Evolutionary conservation across 2,329 filamentous ascomycete genomes (phyloP), one percentile per base, ranked within the genome.

Genomic region (Domatiomyces catenatus): DNA sequence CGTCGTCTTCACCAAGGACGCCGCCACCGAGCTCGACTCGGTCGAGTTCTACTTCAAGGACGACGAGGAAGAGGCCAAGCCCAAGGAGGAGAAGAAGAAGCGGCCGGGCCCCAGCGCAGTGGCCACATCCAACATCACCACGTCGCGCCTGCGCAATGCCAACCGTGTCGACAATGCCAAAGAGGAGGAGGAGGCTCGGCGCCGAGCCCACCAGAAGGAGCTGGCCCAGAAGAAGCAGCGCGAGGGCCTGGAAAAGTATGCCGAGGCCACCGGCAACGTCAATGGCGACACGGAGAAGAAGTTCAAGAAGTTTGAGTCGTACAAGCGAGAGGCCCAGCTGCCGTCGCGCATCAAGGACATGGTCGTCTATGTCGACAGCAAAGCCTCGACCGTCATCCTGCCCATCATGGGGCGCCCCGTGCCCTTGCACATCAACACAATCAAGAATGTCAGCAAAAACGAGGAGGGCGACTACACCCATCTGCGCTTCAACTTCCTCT

Each of bases 31-130:
- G 62, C 79, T 94, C 52, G 92, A 96, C 61, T 88, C 88, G 3
- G 90, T 90, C 42, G 94, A 90, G 0, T 98, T 98, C 73, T 96
- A 95, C 70, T 98, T 98, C 74, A 94, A 94, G 64, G 90, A 96
- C 59, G 88, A 94, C 54, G 87, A 94, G 56, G 70, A 72, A 63
- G 80, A 86, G 56, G 81, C 87, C 65, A 84, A 86, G 28, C 77
- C 84, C 8, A 84, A 86, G n/a, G 93, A 92, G 62, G 74, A 76
- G 59, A 93, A 93, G 68, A 81, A 89, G 60, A 93, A 92, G 75
- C 87, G 83, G 67, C 84, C 92, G 60, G 80, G 84, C 44, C 83
- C 92, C 7, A 88, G 86, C 51, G 88, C 89, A 24, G 84, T 95
- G 52, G 88, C 89, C 20, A 85, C 87, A 49, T 93, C 90, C 62